A percentile compares a stretch with the other conserved stretches of the same genome.
Evolutionary conservation across 1,284 basidiomycete genomes (phyloP).

Genomic region (Rugosomyces carneus): DNA sequence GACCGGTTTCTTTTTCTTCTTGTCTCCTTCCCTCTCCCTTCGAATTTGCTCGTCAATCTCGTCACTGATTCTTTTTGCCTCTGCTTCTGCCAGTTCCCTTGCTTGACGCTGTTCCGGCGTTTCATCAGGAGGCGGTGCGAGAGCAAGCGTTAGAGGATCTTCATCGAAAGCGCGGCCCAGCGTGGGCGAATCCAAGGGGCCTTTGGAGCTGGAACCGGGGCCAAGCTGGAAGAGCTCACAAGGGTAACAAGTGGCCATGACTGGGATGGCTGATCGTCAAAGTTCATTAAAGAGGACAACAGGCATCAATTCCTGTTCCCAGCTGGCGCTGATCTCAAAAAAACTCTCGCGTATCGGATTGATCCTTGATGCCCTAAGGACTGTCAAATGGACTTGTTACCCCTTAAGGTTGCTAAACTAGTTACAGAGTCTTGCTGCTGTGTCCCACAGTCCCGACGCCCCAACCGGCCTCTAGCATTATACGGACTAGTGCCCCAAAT

Average conservation of each 20-base stretch:
- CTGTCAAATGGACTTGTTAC: not conserved
- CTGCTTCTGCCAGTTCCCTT: constrained; percentile 50
- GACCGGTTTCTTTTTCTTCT: constrained; percentile 51
- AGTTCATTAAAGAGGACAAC: constrained; percentile 5
- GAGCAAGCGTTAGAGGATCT: constrained; percentile 52
- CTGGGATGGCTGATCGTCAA: constrained; percentile 7
- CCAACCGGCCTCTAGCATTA: not conserved
- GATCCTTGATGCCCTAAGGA: constrained; percentile 11
- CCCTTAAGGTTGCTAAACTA: not conserved
- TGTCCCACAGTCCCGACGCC: not conserved
- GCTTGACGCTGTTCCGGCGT: constrained; percentile 42
- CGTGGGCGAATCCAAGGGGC: constrained; percentile 7
- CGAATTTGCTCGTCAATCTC: constrained; percentile 64
- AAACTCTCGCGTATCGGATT: constrained; percentile 10
- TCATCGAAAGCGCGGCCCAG: constrained; percentile 26
- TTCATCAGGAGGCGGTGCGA: constrained; percentile 57
- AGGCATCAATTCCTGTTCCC: constrained; percentile 4
- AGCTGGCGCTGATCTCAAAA: constrained; percentile 2
- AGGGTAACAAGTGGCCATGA: constrained; percentile 12
- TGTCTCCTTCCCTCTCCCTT: constrained; percentile 44
- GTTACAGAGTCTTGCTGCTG: not conserved
- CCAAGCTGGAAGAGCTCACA: constrained; percentile 14
- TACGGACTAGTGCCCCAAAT: not conserved
- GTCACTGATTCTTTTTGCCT: constrained; percentile 55
- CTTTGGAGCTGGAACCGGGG: constrained; percentile 9